Evolutionary conservation across 108 stramenopile species (phyloP).

Genomic region (Poteriospumella lacustris): DNA sequence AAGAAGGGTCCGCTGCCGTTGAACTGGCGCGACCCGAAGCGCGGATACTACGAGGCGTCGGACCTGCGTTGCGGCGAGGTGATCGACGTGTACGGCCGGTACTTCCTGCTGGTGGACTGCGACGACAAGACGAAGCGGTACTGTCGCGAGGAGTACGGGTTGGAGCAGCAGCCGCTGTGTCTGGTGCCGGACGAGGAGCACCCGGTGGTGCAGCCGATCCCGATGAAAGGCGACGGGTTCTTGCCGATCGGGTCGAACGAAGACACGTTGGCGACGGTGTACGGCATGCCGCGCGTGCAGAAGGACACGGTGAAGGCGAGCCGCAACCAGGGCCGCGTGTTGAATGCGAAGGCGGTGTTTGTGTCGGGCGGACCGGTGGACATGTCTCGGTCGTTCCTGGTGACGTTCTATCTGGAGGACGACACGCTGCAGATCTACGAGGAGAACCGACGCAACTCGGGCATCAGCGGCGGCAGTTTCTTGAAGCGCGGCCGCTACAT

Average conservation of each 20-base stretch:
- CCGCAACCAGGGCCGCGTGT: neutral
- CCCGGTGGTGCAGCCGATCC: neutral
- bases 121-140: neutral
- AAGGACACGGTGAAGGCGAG: neutral
- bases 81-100: conserved; percentile 20
- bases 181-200: neutral
- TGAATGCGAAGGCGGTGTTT: neutral
- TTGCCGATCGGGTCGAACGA: conserved; percentile 2
- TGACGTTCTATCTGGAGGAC: conserved; percentile 21
- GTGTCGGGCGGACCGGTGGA: neutral
- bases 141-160: neutral
- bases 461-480: conserved; percentile 6
- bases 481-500: conserved; percentile 14
- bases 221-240: conserved; percentile 18
- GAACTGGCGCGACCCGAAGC: conserved; percentile 14
- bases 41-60: neutral
- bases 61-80: conserved; percentile 18
- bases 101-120: conserved; percentile 10
- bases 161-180: neutral
- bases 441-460: neutral
- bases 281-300: neutral
- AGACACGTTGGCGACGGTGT: conserved; percentile 18
- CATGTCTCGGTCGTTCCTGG: neutral
- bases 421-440: conserved; percentile 24
- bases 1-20: conserved; percentile 3